Evolutionary conservation across 2,329 filamentous ascomycete genomes (phyloP), one percentile per base, ranked within the genome.

Genomic region (Colletotrichum cereale): DNA sequence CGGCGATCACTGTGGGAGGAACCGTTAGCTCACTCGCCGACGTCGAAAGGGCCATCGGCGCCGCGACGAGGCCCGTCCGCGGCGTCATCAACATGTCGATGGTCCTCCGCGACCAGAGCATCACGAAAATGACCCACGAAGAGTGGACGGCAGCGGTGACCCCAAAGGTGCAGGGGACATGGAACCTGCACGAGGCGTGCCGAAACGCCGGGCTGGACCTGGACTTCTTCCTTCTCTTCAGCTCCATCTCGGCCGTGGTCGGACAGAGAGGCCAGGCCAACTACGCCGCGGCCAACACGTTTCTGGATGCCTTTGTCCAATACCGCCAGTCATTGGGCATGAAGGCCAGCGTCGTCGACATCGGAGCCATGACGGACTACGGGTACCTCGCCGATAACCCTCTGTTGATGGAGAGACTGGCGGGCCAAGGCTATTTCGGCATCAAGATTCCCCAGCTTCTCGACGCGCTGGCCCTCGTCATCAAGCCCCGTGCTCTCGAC

Each of bases 71-170:
- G 77, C 79, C 69, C 0, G 66, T 85, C 16, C 76, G 77, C 24
- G 83, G 84, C n/a, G 75, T 85, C 6, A 68, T 86, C 11, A 81
- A 85, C 48, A 73, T 80, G 56, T 77, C 83, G 4, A 84, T 84
- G 82, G 78, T 84, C 3, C 73, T 78, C 7, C 64, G 36, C 5
- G 68, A 71, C 34, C 40, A 57, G 14, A 53, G 57, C n/a, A 56
- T 66, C 50, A 40, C 70, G 0, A 75, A 80, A 24, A 85, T 86
- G 82, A 79, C 74, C 0, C 66, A 77, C 18, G 73, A 70, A 1
- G 71, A 80, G 4, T 84, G 80, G 79, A 55, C 71, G 1, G 68
- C 73, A 62, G 70, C 74, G 0, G 61, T 74, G 7, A 53, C 47
- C 0, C 75, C 81, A n/a, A 84, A 84, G 63, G 75, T 81, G 0